A percentile compares a stretch with the other conserved stretches of the same genome.
Evolutionary conservation across 1,284 basidiomycete genomes (phyloP).

Genomic region (Schizopora paradoxa): DNA sequence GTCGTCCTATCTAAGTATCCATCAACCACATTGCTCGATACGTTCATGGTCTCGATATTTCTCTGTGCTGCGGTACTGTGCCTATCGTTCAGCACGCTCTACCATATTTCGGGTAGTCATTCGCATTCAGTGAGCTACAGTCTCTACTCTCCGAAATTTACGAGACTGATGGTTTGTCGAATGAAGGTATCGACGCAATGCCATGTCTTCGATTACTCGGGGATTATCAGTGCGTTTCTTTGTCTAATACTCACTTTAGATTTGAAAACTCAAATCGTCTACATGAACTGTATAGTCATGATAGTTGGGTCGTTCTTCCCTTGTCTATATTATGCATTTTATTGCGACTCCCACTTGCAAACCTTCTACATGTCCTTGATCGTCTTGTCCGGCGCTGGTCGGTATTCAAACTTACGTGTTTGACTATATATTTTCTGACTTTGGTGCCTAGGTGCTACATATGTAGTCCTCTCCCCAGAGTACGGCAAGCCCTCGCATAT

Average conservation of each 20-base stretch:
- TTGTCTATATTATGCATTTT: slow-evolving; percentile 69
- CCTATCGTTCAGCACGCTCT: slow-evolving; percentile 69
- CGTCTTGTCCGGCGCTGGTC: slow-evolving; percentile 55
- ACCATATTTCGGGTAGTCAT: slow-evolving; percentile 75
- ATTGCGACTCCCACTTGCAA: slow-evolving; percentile 52
- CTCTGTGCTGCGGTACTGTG: slow-evolving; percentile 72
- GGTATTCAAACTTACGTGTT: slow-evolving; percentile 26
- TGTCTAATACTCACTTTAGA: slow-evolving; percentile 3
- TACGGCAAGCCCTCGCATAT: slow-evolving; percentile 75
- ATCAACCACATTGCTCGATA: slow-evolving; percentile 57
- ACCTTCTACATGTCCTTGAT: slow-evolving; percentile 51
- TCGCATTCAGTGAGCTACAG: slow-evolving; percentile 48
- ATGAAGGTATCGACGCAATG: slow-evolving; percentile 44
- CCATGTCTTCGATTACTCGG: slow-evolving; percentile 67
- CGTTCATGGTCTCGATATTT: slow-evolving; percentile 61
- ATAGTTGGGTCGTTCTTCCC: slow-evolving; percentile 84
- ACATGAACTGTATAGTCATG: slow-evolving; percentile 32
- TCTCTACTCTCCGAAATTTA: slow-evolving; percentile 21
- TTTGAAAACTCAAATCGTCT: slow-evolving; percentile 4
- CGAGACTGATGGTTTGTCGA: slow-evolving; percentile 9
- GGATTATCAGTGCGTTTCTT: slow-evolving; percentile 49
- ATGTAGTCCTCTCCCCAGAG: slow-evolving; percentile 75
- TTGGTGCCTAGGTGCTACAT: slow-evolving; percentile 63
- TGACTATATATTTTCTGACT: not conserved
- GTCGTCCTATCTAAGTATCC: slow-evolving; percentile 46